Evolutionary conservation across 306 rosid species (phyloP).

Genomic region (Rosa persica): DNA sequence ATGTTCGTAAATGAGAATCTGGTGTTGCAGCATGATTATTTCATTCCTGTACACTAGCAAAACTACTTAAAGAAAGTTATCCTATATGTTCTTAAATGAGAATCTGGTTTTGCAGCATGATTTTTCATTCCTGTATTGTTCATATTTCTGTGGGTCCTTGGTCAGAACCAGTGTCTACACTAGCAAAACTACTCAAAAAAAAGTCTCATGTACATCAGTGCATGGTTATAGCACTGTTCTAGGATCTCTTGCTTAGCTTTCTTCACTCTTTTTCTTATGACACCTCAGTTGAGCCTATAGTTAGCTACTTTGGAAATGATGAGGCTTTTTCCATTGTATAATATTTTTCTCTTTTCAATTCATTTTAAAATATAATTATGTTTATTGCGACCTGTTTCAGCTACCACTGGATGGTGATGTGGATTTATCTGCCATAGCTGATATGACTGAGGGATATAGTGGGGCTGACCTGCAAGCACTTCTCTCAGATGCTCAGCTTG

Average conservation of each 20-base stretch:
- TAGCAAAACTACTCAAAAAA: not conserved
- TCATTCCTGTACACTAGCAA: not conserved
- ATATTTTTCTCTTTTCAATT: not conserved
- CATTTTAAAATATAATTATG: not conserved
- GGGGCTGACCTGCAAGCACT: slow-evolving; percentile 99
- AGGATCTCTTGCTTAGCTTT: not conserved
- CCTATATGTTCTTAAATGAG: not conserved
- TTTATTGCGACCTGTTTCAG: slow-evolving; percentile 39
- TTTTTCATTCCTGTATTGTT: not conserved
- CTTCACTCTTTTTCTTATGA: not conserved
- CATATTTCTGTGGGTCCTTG: not conserved
- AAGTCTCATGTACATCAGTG: not conserved
- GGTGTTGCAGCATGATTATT: not conserved
- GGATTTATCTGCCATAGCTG: slow-evolving; percentile 71
- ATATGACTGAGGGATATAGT: slow-evolving; percentile 85
- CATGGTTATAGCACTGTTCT: not conserved
- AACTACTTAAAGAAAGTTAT: not conserved
- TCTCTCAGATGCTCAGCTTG: slow-evolving; percentile 95
- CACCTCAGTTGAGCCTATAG: not conserved
- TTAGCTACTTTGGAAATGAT: not conserved
- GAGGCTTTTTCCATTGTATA: not conserved
- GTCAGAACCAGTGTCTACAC: not conserved
- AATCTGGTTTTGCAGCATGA: not conserved
- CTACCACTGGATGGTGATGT: slow-evolving; percentile 66
- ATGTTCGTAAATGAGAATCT: not conserved